These are phyloP conservation scores for Solioccasus polychromus DNA, from an alignment of 768 basidiomycete species.

Conservation along the genomic window DNA sequence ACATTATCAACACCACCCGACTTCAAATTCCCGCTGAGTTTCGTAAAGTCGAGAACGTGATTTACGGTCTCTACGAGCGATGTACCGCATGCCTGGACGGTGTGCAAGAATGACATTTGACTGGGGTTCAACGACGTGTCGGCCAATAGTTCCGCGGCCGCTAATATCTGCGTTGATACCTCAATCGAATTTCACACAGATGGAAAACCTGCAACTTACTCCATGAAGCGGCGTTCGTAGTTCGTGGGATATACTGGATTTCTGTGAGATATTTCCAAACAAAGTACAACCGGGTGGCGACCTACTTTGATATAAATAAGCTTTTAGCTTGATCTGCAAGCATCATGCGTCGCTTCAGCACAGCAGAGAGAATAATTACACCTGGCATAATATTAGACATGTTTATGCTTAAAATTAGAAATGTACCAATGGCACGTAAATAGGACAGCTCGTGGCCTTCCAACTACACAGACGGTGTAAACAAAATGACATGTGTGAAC, in stretches of 20 bases:
- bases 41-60: slow-evolving; percentile 95
- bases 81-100: slow-evolving; percentile 93
- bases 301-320: slow-evolving; percentile 87
- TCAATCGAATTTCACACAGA: slow-evolving; percentile 1
- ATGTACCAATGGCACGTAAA: slow-evolving; percentile 78
- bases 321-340: slow-evolving; percentile 94
- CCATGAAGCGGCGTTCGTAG: slow-evolving; percentile 90
- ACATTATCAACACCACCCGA: slow-evolving; percentile 75
- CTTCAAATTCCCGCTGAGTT: slow-evolving; percentile 83
- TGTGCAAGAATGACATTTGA: slow-evolving; percentile 85
- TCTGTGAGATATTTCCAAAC: slow-evolving; percentile 5
- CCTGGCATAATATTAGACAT: slow-evolving; percentile 36
- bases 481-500: not conserved
- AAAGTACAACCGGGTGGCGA: not conserved
- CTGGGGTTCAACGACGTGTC: slow-evolving; percentile 81
- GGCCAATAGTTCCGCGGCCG: slow-evolving; percentile 85
- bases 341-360: slow-evolving; percentile 89
- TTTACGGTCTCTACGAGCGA: slow-evolving; percentile 95
- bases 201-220: slow-evolving; percentile 38
- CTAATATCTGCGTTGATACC: slow-evolving; percentile 58
- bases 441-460: slow-evolving; percentile 92
- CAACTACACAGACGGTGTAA: slow-evolving; percentile 44
- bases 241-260: slow-evolving; percentile 79
- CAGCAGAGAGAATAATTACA: slow-evolving; percentile 91
- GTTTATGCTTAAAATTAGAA: not conserved